These are phyloP conservation scores for Rhodotorula graminis DNA, from an alignment of 768 basidiomycete species.

Conservation along the genomic window DNA sequence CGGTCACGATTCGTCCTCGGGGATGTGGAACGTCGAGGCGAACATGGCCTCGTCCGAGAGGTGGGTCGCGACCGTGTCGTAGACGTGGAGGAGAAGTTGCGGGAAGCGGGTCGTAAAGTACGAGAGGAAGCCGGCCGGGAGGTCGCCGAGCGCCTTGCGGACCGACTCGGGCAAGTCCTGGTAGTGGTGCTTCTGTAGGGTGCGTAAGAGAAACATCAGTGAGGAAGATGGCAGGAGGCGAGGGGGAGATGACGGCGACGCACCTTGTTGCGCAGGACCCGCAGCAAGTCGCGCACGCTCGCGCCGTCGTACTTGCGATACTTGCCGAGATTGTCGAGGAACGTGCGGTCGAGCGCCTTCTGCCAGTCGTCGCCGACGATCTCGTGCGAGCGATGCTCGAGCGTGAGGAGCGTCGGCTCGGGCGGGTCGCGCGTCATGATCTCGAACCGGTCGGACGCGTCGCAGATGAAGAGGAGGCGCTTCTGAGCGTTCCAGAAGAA, in stretches of 20 bases:
- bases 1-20: constrained; percentile 20
- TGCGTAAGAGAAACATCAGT: not conserved
- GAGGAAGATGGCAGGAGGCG: not conserved
- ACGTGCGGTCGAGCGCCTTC: constrained; percentile 72
- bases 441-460: constrained; percentile 94
- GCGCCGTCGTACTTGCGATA: constrained; percentile 92
- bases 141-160: constrained; percentile 76
- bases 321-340: constrained; percentile 92
- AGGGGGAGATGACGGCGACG: constrained; percentile 38
- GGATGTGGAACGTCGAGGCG: constrained; percentile 25
- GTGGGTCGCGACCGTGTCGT: constrained; percentile 69
- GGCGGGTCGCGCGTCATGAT: constrained; percentile 92
- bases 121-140: constrained; percentile 84
- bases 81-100: constrained; percentile 82
- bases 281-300: constrained; percentile 82
- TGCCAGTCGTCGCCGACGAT: constrained; percentile 93
- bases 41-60: constrained; percentile 64
- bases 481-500: constrained; percentile 92
- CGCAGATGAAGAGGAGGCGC: constrained; percentile 87
- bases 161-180: constrained; percentile 92
- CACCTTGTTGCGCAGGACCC: constrained; percentile 93
- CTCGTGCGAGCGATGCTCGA: constrained; percentile 64
- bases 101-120: constrained; percentile 97
- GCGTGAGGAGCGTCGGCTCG: constrained; percentile 64
- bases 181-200: constrained; percentile 83